Conservation (phyloP, 305 asterid species). For the Rubia occidens region DNA sequence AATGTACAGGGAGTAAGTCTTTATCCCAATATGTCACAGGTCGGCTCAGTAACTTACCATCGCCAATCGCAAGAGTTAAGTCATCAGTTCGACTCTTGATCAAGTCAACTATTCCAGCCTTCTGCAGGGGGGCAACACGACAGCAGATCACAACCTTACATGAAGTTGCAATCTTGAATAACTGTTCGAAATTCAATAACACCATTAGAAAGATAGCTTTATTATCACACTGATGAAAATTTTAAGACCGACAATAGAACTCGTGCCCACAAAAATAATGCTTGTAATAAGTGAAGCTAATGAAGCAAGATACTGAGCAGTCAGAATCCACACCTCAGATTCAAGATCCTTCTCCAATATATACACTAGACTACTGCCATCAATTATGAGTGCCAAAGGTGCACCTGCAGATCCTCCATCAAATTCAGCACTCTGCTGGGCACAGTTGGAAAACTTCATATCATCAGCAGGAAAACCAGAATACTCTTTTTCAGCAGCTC, state of each 20-base stretch:
- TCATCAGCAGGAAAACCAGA: constrained; percentile 42
- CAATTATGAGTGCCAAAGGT: constrained; percentile 87
- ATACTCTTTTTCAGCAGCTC: constrained; percentile 38
- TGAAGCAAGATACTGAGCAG: background rate
- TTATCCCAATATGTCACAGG: background rate
- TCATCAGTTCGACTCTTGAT: constrained; percentile 87
- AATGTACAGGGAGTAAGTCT: background rate
- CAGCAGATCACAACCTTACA: constrained; percentile 92
- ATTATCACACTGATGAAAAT: background rate
- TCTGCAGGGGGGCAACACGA: constrained; percentile 96
- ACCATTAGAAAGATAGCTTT: constrained; percentile 26
- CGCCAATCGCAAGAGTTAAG: constrained; percentile 96
- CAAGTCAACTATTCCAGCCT: constrained; percentile 95
- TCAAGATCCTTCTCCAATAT: constrained; percentile 90
- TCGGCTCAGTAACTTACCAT: constrained; percentile 49
- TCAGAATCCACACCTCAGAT: constrained; percentile 47
- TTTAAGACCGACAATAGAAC: constrained; percentile 17
- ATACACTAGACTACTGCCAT: constrained; percentile 93
- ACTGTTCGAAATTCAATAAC: constrained; percentile 42
- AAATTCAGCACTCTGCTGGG: constrained; percentile 30
- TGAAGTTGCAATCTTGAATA: constrained; percentile 78
- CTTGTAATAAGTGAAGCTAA: constrained; percentile 7
- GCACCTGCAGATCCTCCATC: constrained; percentile 39
- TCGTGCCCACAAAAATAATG: constrained; percentile 15
- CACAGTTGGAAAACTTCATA: constrained; percentile 29